Evolutionary conservation across 345 rosid species (phyloP).

Genomic region (Moricandia arvensis): DNA sequence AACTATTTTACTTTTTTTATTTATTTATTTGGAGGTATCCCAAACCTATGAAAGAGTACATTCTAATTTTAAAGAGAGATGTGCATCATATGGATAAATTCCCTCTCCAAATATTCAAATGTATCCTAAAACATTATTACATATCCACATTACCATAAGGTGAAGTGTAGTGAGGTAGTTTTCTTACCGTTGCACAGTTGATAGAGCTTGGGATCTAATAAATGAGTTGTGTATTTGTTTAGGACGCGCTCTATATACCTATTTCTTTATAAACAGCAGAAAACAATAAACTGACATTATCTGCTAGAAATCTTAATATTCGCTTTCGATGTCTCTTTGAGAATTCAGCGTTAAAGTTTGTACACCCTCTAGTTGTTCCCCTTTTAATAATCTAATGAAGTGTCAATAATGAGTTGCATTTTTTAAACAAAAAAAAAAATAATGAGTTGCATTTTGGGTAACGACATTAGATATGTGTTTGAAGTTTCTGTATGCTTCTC

Average conservation of each 20-base stretch:
- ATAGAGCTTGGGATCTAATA: background rate
- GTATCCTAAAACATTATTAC: too few relatives aligned
- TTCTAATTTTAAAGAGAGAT: too few relatives aligned
- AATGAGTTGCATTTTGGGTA: background rate
- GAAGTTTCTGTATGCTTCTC: background rate
- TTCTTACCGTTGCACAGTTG: background rate
- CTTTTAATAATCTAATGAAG: background rate
- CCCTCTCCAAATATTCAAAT: too few relatives aligned
- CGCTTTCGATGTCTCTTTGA: background rate
- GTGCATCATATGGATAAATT: too few relatives aligned
- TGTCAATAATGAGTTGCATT: too few relatives aligned
- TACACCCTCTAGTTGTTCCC: background rate
- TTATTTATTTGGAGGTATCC: too few relatives aligned
- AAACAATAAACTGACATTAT: background rate
- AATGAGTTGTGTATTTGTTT: background rate
- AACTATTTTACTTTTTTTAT: too few relatives aligned
- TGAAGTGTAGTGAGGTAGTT: too few relatives aligned
- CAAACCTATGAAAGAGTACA: too few relatives aligned
- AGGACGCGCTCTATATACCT: background rate
- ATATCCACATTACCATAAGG: too few relatives aligned
- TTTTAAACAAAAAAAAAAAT: too few relatives aligned
- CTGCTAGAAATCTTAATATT: too few relatives aligned
- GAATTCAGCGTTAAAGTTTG: background rate
- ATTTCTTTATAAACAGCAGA: background rate
- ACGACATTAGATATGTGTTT: background rate